These are phyloP conservation scores for Schizochytrium sp. DNA, from an alignment of 108 stramenopile species.

Conservation along the genomic window DNA sequence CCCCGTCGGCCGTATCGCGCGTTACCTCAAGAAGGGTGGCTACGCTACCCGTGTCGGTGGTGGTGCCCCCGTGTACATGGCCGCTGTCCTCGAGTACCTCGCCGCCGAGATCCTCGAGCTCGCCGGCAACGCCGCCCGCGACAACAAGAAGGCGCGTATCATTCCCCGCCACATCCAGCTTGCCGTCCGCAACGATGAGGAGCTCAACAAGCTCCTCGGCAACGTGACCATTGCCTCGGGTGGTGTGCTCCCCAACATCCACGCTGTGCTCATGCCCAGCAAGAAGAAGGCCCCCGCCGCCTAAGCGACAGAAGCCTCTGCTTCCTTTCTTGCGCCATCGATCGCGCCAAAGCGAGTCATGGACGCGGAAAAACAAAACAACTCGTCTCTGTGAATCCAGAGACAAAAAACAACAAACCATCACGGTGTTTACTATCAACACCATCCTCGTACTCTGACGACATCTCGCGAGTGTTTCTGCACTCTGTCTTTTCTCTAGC, in stretches of 20 bases:
- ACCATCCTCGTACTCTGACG: too few relatives aligned
- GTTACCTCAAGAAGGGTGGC: constrained; percentile 85
- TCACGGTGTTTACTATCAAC: too few relatives aligned
- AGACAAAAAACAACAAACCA: too few relatives aligned
- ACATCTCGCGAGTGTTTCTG: too few relatives aligned
- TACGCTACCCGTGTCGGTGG: constrained; percentile 85
- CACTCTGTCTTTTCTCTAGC: too few relatives aligned
- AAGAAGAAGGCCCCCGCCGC: constrained; percentile 39
- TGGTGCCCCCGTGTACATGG: constrained; percentile 86
- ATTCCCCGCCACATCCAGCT: constrained; percentile 86
- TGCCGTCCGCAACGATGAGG: constrained; percentile 87
- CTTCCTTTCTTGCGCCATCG: background rate
- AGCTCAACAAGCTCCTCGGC: constrained; percentile 83
- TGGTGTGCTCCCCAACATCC: constrained; percentile 94
- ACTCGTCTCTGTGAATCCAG: too few relatives aligned
- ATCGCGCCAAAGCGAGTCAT: too few relatives aligned
- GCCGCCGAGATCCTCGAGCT: constrained; percentile 86
- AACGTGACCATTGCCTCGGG: constrained; percentile 86
- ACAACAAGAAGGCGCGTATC: constrained; percentile 90
- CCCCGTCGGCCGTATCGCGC: constrained; percentile 86
- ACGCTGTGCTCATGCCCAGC: constrained; percentile 86
- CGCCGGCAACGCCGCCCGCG: constrained; percentile 87
- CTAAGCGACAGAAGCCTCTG: background rate
- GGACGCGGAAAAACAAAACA: too few relatives aligned
- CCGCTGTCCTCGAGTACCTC: constrained; percentile 89